Evolutionary conservation across 805 yeast species (phyloP).

Genomic region (Wickerhamiella bombiphila): DNA sequence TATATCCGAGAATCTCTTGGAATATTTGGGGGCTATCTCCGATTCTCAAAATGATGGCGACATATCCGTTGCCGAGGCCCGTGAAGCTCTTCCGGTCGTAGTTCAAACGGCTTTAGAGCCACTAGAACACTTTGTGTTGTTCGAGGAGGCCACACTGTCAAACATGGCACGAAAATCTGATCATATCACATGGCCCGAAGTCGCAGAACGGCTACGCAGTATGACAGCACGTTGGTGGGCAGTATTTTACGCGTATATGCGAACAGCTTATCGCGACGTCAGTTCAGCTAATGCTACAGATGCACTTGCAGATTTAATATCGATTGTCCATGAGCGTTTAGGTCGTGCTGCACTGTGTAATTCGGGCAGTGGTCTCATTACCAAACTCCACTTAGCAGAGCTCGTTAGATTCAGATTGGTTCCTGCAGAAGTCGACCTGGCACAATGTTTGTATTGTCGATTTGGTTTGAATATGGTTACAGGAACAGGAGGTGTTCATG

Average conservation of each 20-base stretch:
- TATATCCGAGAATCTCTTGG: not conserved
- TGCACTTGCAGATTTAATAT: constrained; percentile 32
- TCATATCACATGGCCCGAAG: constrained; percentile 22
- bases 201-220: constrained; percentile 20
- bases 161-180: constrained; percentile 21
- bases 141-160: constrained; percentile 24
- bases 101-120: not conserved
- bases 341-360: constrained; percentile 63
- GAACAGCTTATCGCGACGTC: constrained; percentile 15
- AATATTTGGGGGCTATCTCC: not conserved
- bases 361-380: constrained; percentile 43
- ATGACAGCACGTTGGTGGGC: constrained; percentile 24
- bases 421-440: constrained; percentile 49
- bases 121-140: constrained; percentile 1
- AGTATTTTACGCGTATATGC: constrained; percentile 28
- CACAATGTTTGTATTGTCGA: constrained; percentile 67
- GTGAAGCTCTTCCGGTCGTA: not conserved
- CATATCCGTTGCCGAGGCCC: not conserved
- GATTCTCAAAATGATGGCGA: not conserved
- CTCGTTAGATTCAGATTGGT: constrained; percentile 31
- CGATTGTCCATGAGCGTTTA: constrained; percentile 54
- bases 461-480: constrained; percentile 59
- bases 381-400: constrained; percentile 43
- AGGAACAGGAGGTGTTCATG: not conserved
- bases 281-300: constrained; percentile 9